These are phyloP conservation scores for Corylus heterophylla DNA, from an alignment of 306 rosid genomes.

Conservation along the genomic window DNA sequence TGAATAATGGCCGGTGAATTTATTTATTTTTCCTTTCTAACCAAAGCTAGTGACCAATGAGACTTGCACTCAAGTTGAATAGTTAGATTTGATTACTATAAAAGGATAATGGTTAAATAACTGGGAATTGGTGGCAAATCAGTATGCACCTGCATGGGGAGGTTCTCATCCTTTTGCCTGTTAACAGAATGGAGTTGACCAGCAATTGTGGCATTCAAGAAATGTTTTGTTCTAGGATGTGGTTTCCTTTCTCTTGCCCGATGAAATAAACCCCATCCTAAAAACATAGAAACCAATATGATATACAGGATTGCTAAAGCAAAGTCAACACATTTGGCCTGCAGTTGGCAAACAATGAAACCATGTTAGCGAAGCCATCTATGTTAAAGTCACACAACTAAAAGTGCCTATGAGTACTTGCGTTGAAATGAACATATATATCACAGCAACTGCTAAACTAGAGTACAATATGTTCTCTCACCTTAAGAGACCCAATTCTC, in stretches of 20 bases:
- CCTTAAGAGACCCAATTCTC: conserved; percentile 79
- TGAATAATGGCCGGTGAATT: not conserved
- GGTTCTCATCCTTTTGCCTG: conserved; percentile 69
- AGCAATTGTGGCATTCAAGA: conserved; percentile 51
- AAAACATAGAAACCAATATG: conserved; percentile 54
- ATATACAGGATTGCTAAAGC: conserved; percentile 64
- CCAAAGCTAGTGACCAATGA: not conserved
- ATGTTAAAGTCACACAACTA: not conserved
- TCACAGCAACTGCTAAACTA: conserved; percentile 26
- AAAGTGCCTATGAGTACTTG: conserved; percentile 12
- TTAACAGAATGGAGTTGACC: conserved; percentile 47
- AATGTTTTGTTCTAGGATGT: conserved; percentile 48
- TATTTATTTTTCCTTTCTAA: not conserved
- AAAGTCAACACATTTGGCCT: conserved; percentile 89
- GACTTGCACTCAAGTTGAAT: not conserved
- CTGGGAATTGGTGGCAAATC: conserved; percentile 26
- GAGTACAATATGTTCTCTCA: conserved; percentile 37
- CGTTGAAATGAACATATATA: conserved; percentile 23
- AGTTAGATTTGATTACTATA: not conserved
- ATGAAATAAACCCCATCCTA: conserved; percentile 83
- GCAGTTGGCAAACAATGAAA: conserved; percentile 40
- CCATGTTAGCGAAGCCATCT: conserved; percentile 28
- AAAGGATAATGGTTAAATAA: not conserved
- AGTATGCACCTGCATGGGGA: conserved; percentile 73
- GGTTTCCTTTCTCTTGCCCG: conserved; percentile 54